These are phyloP conservation scores for Fusarium sp. DNA, from an alignment of 2,329 filamentous ascomycete genomes.

Conservation along the genomic window DNA sequence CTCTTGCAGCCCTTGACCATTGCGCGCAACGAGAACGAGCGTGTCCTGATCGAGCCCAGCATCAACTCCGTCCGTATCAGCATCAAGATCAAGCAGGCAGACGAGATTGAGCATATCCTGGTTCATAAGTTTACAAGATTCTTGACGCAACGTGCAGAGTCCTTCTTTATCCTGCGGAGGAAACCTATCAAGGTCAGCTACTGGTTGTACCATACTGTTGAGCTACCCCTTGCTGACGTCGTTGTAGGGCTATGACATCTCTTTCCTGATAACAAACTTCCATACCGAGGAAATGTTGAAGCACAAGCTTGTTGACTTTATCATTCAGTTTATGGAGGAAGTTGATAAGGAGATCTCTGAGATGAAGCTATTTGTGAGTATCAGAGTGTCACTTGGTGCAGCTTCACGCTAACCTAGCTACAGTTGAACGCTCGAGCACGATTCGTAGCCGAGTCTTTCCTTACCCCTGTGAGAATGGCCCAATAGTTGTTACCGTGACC, in stretches of 20 bases:
- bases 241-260: conserved; percentile 92
- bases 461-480: conserved; percentile 79
- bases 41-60: conserved; percentile 94
- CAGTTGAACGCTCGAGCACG: conserved; percentile 95
- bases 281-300: conserved; percentile 99
- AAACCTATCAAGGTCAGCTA: conserved; percentile 90
- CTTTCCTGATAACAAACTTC: conserved; percentile 98
- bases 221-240: conserved; percentile 38
- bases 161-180: conserved; percentile 94
- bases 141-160: conserved; percentile 83
- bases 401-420: conserved; percentile 32
- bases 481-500: neutral
- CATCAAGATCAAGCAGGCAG: conserved; percentile 99
- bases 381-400: neutral
- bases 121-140: conserved; percentile 99
- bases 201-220: conserved; percentile 5
- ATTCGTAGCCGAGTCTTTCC: conserved; percentile 98
- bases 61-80: conserved; percentile 97
- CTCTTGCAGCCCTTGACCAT: conserved; percentile 91
- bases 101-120: conserved; percentile 97
- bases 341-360: conserved; percentile 99
- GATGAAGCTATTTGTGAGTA: conserved; percentile 98
- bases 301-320: conserved; percentile 98
- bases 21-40: conserved; percentile 96
- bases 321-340: conserved; percentile 99